A percentile compares a stretch with the other conserved stretches of the same genome.
Evolutionary conservation across 805 yeast species (phyloP).

Genomic region (Candida ponderosae): DNA sequence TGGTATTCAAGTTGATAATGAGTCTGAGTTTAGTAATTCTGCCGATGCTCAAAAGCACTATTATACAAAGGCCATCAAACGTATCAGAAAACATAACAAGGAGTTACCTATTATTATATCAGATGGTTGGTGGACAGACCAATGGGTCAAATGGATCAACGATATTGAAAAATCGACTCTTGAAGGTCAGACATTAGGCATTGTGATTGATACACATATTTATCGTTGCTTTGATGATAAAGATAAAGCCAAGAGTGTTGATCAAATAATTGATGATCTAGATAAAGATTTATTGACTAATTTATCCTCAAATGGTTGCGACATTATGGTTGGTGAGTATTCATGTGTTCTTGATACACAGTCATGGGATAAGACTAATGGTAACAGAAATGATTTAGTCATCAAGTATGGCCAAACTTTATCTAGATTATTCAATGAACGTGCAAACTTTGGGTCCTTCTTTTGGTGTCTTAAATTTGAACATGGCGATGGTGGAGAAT

Average conservation of each 20-base stretch:
- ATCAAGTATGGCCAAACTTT: conserved; percentile 55
- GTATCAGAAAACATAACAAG: conserved; percentile 48
- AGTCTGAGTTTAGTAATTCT: conserved; percentile 57
- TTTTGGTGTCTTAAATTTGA: conserved; percentile 91
- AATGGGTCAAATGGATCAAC: conserved; percentile 61
- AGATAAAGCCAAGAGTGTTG: conserved; percentile 61
- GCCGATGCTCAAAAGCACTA: conserved; percentile 47
- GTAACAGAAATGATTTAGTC: conserved; percentile 49
- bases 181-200: conserved; percentile 39
- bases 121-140: conserved; percentile 90
- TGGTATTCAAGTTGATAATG: conserved; percentile 84
- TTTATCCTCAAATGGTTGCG: conserved; percentile 42
- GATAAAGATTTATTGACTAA: conserved; percentile 40
- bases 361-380: conserved; percentile 54
- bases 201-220: conserved; percentile 77
- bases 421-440: conserved; percentile 33
- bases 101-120: conserved; percentile 71
- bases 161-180: conserved; percentile 27
- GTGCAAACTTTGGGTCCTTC: conserved; percentile 65
- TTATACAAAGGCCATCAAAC: conserved; percentile 55
- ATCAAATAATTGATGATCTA: conserved; percentile 53
- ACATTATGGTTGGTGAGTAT: conserved; percentile 81
- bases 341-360: conserved; percentile 77
- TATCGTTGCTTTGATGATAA: conserved; percentile 79
- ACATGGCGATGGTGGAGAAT: conserved; percentile 90